Evolutionary conservation across 139 green algal genomes (phyloP), one percentile per base, ranked within the genome.

Genomic region (Micromonas pusilla): DNA sequence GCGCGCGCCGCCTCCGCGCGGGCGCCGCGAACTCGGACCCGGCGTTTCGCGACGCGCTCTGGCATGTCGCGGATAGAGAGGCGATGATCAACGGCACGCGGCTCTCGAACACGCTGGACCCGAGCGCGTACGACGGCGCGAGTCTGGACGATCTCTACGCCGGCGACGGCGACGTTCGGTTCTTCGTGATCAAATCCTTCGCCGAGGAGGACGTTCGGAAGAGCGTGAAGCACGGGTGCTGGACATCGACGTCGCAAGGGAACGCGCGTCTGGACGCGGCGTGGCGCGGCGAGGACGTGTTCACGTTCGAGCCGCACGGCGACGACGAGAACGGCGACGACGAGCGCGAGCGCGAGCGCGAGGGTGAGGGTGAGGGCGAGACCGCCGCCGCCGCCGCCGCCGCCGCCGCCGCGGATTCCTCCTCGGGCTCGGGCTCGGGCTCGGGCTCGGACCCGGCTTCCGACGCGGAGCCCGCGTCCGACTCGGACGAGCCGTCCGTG

Each of bases 141-240:
- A 16, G 45, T 9, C 45, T 57, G 9, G 45, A 9, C 9, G 45
- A 16, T 57, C 45, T 57, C 16, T 16, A 23, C 45, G 45, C 45
- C 9, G 16, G 16, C 45, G 45, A 57, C 45, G 9, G 45, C 45
- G 45, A 57, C 45, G 45, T 57, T 9, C 9, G 45, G 45, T 85
- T 85, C 52, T 86, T 86, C 73, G 79, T 86, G 28, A 84, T 84
- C 31, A 86, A 86, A 79, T 79, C 57, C n/a, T 85, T 81, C 82
- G 70, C 30, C 64, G 82, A 86, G 76, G 82, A 86, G 45, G 82
- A 86, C 72, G 79, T 86, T 30, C 82, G 85, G 72, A 86, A 85
- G 73, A 82, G 79, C 30, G 82, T 86, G 45, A 85, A 85, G 79
- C 83, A 84, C 70, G 74, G 74, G 28, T 74, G 76, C 65, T 86